Evolutionary conservation across 2,329 filamentous ascomycete species (phyloP).

Genomic region (Emergomyces africanus): DNA sequence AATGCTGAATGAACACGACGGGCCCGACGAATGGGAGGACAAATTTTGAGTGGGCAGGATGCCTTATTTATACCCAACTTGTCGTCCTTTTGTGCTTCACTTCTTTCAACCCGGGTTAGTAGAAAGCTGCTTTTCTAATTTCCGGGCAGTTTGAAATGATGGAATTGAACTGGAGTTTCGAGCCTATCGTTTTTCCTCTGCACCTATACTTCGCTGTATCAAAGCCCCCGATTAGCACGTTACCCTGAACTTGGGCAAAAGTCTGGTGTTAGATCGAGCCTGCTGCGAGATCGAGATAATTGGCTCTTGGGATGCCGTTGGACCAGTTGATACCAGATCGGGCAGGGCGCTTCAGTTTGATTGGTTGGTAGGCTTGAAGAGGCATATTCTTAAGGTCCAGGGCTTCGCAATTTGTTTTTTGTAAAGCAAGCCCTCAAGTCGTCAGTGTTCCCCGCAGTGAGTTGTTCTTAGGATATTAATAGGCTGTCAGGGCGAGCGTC

Average conservation of each 20-base stretch:
- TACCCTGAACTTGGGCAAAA: neutral
- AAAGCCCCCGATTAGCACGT: neutral
- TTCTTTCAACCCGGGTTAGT: neutral
- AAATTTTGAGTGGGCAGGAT: neutral
- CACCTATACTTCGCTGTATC: neutral
- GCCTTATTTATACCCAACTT: neutral
- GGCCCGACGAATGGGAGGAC: neutral
- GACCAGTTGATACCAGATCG: neutral
- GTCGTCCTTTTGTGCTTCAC: neutral
- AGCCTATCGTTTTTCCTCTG: neutral
- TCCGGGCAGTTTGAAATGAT: neutral
- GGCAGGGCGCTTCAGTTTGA: neutral
- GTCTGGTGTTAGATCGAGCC: neutral
- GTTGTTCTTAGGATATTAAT: neutral
- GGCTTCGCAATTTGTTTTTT: neutral
- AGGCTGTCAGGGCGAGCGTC: neutral
- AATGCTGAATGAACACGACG: neutral
- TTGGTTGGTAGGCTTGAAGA: neutral
- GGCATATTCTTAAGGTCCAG: neutral
- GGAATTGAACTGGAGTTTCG: neutral
- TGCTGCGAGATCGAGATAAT: neutral
- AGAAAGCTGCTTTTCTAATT: neutral
- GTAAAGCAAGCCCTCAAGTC: neutral
- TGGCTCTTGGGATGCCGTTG: neutral
- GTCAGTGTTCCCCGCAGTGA: neutral